Evolutionary conservation across 257 asterid genomes (phyloP).

Genomic region (Verbascum thapsus): DNA sequence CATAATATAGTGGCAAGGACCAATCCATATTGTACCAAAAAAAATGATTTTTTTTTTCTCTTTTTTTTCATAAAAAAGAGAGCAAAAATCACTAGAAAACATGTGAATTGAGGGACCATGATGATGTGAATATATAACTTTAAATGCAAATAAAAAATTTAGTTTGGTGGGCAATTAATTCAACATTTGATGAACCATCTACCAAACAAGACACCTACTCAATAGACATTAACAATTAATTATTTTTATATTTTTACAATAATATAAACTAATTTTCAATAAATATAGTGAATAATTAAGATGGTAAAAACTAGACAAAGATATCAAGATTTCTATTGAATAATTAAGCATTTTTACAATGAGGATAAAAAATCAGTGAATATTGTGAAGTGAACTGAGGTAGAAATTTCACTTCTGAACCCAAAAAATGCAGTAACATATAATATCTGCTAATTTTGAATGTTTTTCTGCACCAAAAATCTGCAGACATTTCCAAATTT

Average conservation of each 20-base stretch:
- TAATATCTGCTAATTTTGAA: slow-evolving; percentile 21
- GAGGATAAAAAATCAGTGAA: background rate
- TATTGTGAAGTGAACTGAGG: background rate
- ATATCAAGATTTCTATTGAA: background rate
- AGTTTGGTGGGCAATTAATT: slow-evolving; percentile 33
- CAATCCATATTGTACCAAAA: slow-evolving; percentile 12
- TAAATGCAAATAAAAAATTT: background rate
- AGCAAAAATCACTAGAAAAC: slow-evolving; percentile 20
- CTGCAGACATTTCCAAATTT: slow-evolving; percentile 21
- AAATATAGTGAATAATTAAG: too few relatives aligned
- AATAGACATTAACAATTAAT: background rate
- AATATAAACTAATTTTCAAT: too few relatives aligned
- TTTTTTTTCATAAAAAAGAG: background rate
- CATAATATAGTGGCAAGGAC: background rate
- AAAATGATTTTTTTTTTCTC: background rate
- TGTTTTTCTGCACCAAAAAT: slow-evolving; percentile 20
- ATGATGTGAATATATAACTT: background rate
- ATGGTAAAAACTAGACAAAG: too few relatives aligned
- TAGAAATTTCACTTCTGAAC: slow-evolving; percentile 5
- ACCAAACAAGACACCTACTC: slow-evolving; percentile 26
- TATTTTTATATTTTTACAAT: too few relatives aligned
- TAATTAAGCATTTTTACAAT: background rate
- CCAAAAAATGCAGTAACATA: slow-evolving; percentile 2
- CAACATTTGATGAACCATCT: slow-evolving; percentile 26
- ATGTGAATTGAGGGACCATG: slow-evolving; percentile 20